Percentiles rank a stretch among this genome's conserved stretches.
These are phyloP conservation scores for Melastoma malabathricum DNA, from an alignment of 345 rosid species.

Conservation along the genomic window DNA sequence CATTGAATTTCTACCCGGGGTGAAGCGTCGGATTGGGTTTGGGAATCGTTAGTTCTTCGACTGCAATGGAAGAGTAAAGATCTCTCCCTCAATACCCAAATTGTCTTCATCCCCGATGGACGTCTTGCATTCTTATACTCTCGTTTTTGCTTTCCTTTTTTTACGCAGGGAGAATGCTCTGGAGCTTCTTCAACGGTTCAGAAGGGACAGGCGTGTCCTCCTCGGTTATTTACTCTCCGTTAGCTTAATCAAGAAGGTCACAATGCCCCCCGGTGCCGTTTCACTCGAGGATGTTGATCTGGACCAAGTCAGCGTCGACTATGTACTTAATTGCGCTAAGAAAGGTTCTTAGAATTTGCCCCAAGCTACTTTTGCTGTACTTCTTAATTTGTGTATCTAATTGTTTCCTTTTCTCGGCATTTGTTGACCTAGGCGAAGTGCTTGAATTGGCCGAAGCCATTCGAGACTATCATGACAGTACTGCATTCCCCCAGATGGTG, in stretches of 20 bases:
- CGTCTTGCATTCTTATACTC: too few species aligned
- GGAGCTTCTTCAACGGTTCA: conserved; percentile 72
- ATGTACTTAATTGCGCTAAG: conserved; percentile 74
- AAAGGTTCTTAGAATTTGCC: conserved; percentile 34
- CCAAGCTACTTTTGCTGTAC: not conserved
- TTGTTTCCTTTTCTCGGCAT: conserved; percentile 2
- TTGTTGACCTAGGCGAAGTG: conserved; percentile 44
- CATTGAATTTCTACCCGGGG: too few species aligned
- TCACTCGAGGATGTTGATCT: conserved; percentile 94
- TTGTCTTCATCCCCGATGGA: not conserved
- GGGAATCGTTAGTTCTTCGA: conserved; percentile 5
- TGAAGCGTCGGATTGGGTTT: too few species aligned
- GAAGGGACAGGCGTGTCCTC: conserved; percentile 76
- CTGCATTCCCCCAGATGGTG: conserved; percentile 77
- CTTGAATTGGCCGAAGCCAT: conserved; percentile 93
- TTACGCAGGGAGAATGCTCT: conserved; percentile 51
- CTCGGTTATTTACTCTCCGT: conserved; percentile 78
- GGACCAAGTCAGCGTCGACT: conserved; percentile 97
- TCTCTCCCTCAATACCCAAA: conserved; percentile 3
- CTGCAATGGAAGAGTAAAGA: conserved; percentile 23
- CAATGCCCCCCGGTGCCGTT: conserved; percentile 97
- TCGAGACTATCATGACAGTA: conserved; percentile 81
- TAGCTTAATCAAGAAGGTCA: conserved; percentile 80
- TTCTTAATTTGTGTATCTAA: not conserved
- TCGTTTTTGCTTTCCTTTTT: not conserved